phyloP scores from a whole-genome alignment of 768 basidiomycete species.

The Steccherinum ochraceum region DNA sequence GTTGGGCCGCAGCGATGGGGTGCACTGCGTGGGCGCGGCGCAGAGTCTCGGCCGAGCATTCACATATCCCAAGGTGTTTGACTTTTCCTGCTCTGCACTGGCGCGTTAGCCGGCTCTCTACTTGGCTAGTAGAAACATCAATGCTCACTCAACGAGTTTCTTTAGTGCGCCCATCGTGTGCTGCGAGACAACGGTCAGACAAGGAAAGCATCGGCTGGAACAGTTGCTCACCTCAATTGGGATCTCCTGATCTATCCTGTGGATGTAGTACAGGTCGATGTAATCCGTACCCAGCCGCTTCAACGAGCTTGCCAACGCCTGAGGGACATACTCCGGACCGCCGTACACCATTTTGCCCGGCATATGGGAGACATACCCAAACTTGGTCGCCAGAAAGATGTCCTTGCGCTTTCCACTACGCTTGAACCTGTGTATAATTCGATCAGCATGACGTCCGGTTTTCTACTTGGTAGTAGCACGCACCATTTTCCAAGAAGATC shows the following conservation, averaged over 20 bases:
- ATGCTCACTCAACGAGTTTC: slow-evolving; percentile 9
- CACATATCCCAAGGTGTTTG: slow-evolving; percentile 32
- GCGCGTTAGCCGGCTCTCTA: neutral
- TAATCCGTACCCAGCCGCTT: slow-evolving; percentile 22
- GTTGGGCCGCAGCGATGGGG: slow-evolving; percentile 26
- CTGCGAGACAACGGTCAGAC: neutral
- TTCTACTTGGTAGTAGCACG: neutral
- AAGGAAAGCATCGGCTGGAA: neutral
- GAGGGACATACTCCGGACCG: slow-evolving; percentile 20
- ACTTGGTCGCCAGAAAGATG: slow-evolving; percentile 40
- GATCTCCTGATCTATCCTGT: slow-evolving; percentile 6
- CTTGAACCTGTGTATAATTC: slow-evolving; percentile 37
- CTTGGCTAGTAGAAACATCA: neutral
- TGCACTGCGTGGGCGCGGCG: slow-evolving; percentile 29
- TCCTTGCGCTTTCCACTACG: slow-evolving; percentile 45
- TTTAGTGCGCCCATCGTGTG: slow-evolving; percentile 9
- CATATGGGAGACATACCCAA: slow-evolving; percentile 18
- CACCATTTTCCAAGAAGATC: slow-evolving; percentile 42
- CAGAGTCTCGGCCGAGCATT: slow-evolving; percentile 25
- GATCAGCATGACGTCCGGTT: neutral
- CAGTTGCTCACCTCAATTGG: slow-evolving; percentile 9
- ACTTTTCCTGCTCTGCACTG: slow-evolving; percentile 26
- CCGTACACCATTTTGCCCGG: slow-evolving; percentile 15
- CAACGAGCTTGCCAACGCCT: slow-evolving; percentile 21
- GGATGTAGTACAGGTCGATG: slow-evolving; percentile 28